Percentiles rank a stretch among this genome's conserved stretches.
Evolutionary conservation across 2,329 filamentous ascomycete species (phyloP).

Genomic region (Ceratocystiopsis sp.): DNA sequence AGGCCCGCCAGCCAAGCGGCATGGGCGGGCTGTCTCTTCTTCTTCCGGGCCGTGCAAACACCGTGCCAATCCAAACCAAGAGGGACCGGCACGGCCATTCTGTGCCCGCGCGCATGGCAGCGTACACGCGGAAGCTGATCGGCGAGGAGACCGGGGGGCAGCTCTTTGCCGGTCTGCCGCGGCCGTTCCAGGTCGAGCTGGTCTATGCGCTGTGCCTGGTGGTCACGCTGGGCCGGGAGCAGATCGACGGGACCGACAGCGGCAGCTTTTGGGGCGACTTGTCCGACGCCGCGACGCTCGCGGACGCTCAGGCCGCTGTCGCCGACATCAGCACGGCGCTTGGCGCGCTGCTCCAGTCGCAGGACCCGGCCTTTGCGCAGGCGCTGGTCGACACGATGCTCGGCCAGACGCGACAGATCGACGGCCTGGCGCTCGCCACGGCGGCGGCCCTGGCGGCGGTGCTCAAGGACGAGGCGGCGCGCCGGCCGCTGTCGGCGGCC

Average conservation of each 20-base stretch:
- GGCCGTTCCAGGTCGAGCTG: slow-evolving; percentile 28
- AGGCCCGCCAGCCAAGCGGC: slow-evolving; percentile 35
- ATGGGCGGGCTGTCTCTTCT: slow-evolving; percentile 57
- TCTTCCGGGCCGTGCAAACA: slow-evolving; percentile 10
- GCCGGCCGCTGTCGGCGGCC: slow-evolving; percentile 22
- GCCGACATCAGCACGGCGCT: slow-evolving; percentile 23
- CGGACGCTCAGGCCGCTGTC: slow-evolving; percentile 26
- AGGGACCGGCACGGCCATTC: slow-evolving; percentile 56
- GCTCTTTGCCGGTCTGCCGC: slow-evolving; percentile 21
- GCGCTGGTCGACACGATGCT: slow-evolving; percentile 27
- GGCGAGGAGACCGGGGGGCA: slow-evolving; percentile 16
- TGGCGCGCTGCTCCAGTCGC: slow-evolving; percentile 16
- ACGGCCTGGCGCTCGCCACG: slow-evolving; percentile 25
- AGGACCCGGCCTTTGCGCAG: slow-evolving; percentile 12
- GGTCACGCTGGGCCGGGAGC: slow-evolving; percentile 34
- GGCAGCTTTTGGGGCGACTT: slow-evolving; percentile 30
- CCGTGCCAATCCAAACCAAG: slow-evolving; percentile 6
- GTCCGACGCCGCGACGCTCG: slow-evolving; percentile 17
- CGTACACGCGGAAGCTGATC: slow-evolving; percentile 49
- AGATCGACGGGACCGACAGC: slow-evolving; percentile 27
- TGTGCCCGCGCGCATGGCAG: slow-evolving; percentile 55
- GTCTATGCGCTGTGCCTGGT: slow-evolving; percentile 34
- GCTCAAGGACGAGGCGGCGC: slow-evolving; percentile 27
- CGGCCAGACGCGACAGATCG: slow-evolving; percentile 19
- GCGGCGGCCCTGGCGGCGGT: slow-evolving; percentile 34